Base-by-base conservation (phyloP, 192 early-diverging fungal genomes). In the Linnemannia zychae region DNA sequence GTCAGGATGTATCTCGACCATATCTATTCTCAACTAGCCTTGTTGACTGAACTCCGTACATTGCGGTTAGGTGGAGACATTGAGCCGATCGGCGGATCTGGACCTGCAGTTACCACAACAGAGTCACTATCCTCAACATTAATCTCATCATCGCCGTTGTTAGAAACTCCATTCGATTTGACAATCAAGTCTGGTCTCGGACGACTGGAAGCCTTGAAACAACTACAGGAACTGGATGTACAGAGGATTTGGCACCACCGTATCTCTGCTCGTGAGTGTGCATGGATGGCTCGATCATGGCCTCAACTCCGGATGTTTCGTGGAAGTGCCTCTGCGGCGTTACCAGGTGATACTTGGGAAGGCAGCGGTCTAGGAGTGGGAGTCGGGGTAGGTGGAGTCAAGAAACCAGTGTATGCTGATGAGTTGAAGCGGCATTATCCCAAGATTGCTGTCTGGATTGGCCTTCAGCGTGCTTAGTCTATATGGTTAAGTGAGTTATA, bases 21-120 rank as follows among this genome's bases (percentile, higher is more conserved):
- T 9, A 78, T 84, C n/a, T 84, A 75, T 22, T n/a, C 49, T 9
- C 82, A 84, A 28, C 73, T 84, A 9, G 48, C 76, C 3, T 15
- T 38, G 11, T 38, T 84, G 31, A 84, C 76, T 15, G 33, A 78
- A 7, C 72, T 84, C 9, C 38, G 40, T 33, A 65, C 16, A 6
- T 36, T 84, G 11, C 33, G 69, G 34, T 57, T 84, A 1, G 82
- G 47, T 34, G 77, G 82, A 11, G 82, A 63, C 34, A 9, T 66
- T 1, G 28, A 63, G 15, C 57, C 57, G 9, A 9, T 44, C 9
- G 40, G 40, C 31, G 28, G 11, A 28, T 33, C 24, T 31, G 57
- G 57, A 63, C 9, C 57, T 12, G 13, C 12, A 4, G 6, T 4
- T n/a, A 6, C 20, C n/a, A 6, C 20, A 12, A 15, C 24, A 11